Base-by-base conservation (phyloP, 306 rosid species). In the Vigna angularis region DNA sequence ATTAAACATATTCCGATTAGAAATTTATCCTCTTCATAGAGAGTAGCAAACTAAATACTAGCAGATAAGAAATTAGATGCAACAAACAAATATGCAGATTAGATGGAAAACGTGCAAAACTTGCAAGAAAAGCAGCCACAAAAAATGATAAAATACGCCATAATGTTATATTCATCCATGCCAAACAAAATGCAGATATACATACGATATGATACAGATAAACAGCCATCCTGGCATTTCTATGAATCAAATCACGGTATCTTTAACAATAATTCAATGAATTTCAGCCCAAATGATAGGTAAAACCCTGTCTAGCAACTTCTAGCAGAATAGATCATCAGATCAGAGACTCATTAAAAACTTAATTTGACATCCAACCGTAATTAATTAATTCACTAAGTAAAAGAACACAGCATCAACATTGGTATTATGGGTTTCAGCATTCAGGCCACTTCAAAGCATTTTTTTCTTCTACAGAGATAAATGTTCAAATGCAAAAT, bases 41-140 rank as follows among this genome's bases (percentile, higher is more conserved):
- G 42, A 16, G 26, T 9, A 24, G 45, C 3, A 48, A 62, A 42
- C 47, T 42, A 2, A 42, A 42, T 42, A 9, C 10, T 40, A 40
- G 45, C 45, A 40, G 3, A 2, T 42, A 42, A 42, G 47, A 42
- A 42, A 42, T 61, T 18, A 74, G 7, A 13, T 44, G 18, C 12
- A 1, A 42, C 70, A 61, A 62, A 74, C 28, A 28, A 61, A 11
- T 3, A 76, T 79, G 66, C 58, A 72, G 58, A 67, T 63, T 63
- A 17, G 55, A 71, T n/a, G 4, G 6, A 50, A n/a, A 62, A 50
- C 13, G 40, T n/a, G 47, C 58, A 18, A 64, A 44, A 64, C 53
- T 3, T 24, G 69, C 24, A 57, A 30, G 59, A 61, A 32, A 17
- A 4, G n/a, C 11, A 30, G 0, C 34, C 1, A 15, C 30, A 44